Evolutionary conservation across 208 protist genomes (phyloP).

Genomic region (Borovskyia barvae): DNA sequence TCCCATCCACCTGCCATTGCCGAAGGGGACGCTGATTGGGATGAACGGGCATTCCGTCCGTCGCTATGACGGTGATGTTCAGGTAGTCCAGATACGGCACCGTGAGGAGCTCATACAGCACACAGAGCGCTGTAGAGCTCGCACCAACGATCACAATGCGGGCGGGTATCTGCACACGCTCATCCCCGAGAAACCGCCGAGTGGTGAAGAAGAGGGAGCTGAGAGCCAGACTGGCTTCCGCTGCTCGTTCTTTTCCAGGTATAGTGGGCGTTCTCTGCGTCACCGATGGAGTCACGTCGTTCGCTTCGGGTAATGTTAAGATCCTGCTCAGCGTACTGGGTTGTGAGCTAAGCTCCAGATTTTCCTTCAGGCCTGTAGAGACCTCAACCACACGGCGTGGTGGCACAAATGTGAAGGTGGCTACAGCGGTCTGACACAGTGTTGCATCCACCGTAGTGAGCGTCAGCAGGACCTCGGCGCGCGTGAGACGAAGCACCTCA

Average conservation of each 20-base stretch:
- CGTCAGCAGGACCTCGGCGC: conserved; percentile 55
- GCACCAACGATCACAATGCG: conserved; percentile 88
- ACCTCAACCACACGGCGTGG: conserved; percentile 78
- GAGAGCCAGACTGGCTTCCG: conserved; percentile 22
- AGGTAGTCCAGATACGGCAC: conserved; percentile 83
- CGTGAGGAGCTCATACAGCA: conserved; percentile 73
- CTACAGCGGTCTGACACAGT: conserved; percentile 47
- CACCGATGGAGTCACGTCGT: conserved; percentile 25
- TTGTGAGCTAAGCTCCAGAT: too few relatives aligned
- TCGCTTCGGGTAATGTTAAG: conserved; percentile 16
- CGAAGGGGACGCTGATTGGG: conserved; percentile 49
- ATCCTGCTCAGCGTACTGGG: not conserved
- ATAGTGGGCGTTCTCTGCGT: not conserved
- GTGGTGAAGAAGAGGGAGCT: conserved; percentile 76
- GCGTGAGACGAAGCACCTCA: conserved; percentile 72
- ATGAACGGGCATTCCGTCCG: conserved; percentile 78
- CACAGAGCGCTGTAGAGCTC: conserved; percentile 69
- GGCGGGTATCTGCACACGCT: conserved; percentile 71
- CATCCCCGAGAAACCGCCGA: conserved; percentile 70
- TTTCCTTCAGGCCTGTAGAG: too few relatives aligned
- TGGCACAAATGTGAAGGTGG: conserved; percentile 28
- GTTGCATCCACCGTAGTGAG: conserved; percentile 28
- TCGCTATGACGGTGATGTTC: conserved; percentile 87
- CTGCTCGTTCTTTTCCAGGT: not conserved
- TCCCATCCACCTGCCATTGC: conserved; percentile 63